Evolutionary conservation across 495 filamentous ascomycete genomes (phyloP), one percentile per base, ranked within the genome.

Genomic region (Niebla homalea): DNA sequence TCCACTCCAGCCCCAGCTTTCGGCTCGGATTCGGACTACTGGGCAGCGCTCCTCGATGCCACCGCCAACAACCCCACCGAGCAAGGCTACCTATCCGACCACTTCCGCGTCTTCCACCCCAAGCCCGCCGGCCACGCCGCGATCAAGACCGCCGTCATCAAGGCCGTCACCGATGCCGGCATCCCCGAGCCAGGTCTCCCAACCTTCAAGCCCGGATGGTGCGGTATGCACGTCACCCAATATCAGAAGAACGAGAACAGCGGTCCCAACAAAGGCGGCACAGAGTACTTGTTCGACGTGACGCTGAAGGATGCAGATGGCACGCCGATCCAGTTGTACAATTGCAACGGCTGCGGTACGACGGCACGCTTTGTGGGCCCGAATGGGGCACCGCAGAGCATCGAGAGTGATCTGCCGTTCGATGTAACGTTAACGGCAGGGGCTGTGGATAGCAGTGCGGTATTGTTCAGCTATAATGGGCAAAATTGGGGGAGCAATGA

Each of bases 201-300:
- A 3, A 7, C 20, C 23, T 52, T 46, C 50, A 19, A 41, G 19
- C 23, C 41, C 2, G 50, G 50, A 41, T 52, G 49, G 50, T 52
- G 43, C 43, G 50, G 50, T 41, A 37, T 52, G 25, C 50, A 52
- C 43, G 50, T 52, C 0, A 39, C 23, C 12, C 50, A 52, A 40
- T 52, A 52, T 32, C 50, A 52, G 25, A 46, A 46, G 20, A 46
- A 45, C 23, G 19, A 52, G 18, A 6, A 7, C 4, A 23, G 20
- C 43, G 50, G 43, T 1, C 50, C 50, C 16, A 25, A 21, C 10
- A 6, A 15, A 6, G 21, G 43, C 36, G 32, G 37, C 16, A 5
- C 21, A 2, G n/a, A 52, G 4, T 52, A 52, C 40, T n/a, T 32
- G 1, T 32, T 52, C 41, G 36, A 20, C 0, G 50, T 52, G 25